These are phyloP conservation scores for Hibiscus syriacus DNA, from an alignment of 345 rosid species.

Conservation along the genomic window DNA sequence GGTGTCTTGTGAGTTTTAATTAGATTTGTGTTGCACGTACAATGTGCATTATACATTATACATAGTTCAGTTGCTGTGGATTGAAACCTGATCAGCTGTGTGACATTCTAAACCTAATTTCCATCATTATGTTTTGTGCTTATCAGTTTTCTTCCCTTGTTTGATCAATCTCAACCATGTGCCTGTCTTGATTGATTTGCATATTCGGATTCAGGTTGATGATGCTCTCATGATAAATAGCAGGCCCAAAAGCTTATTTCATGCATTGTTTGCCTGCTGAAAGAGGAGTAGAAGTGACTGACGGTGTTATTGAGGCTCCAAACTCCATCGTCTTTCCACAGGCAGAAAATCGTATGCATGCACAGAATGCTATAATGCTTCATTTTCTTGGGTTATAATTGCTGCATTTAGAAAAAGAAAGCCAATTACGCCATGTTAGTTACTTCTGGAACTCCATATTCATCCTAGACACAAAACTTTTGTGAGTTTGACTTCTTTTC, in stretches of 20 bases:
- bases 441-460: background rate
- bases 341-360: conserved; percentile 96
- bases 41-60: background rate
- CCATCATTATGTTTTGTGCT: background rate
- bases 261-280: conserved; percentile 99
- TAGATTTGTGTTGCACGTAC: background rate
- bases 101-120: background rate
- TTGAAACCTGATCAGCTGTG: background rate
- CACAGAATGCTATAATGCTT: conserved; percentile 86
- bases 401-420: background rate
- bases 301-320: conserved; percentile 80
- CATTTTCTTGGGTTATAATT: conserved; percentile 46
- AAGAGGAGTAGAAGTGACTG: conserved; percentile 87
- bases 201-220: conserved; percentile 52
- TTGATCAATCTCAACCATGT: background rate
- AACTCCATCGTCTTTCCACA: conserved; percentile 86
- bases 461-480: background rate
- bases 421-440: background rate
- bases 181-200: background rate
- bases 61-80: background rate
- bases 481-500: background rate
- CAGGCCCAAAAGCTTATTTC: conserved; percentile 79
- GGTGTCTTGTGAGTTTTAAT: background rate
- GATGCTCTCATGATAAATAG: conserved; percentile 77
- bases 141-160: background rate